Percentiles rank a stretch among this genome's conserved stretches.
These are phyloP conservation scores for Stentor roeselii DNA, from an alignment of 73 alveolate genomes.

Conservation along the genomic window DNA sequence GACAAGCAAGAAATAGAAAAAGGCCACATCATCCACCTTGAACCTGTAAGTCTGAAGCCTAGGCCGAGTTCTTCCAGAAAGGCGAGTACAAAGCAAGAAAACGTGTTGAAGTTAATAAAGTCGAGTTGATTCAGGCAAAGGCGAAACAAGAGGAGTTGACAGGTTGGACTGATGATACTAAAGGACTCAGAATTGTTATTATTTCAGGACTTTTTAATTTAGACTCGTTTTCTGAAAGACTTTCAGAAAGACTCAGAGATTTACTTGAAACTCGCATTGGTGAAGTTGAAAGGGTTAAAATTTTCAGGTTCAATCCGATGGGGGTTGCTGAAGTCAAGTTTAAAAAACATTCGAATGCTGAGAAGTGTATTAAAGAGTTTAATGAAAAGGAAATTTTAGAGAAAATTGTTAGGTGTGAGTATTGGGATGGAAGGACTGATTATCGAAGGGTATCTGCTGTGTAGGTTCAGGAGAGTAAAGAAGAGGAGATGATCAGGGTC, in stretches of 20 bases:
- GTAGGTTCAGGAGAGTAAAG: slow-evolving; percentile 43
- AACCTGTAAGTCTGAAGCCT: slow-evolving; percentile 13
- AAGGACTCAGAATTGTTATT: slow-evolving; percentile 72
- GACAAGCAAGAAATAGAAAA: slow-evolving; percentile 53
- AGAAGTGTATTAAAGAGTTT: slow-evolving; percentile 49
- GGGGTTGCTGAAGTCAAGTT: slow-evolving; percentile 68
- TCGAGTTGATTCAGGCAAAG: slow-evolving; percentile 58
- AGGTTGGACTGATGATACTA: slow-evolving; percentile 64
- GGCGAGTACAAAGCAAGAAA: slow-evolving; percentile 71
- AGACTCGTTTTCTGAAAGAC: slow-evolving; percentile 43
- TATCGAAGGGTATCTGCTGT: slow-evolving; percentile 34
- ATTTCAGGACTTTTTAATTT: slow-evolving; percentile 52
- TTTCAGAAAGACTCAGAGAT: slow-evolving; percentile 35
- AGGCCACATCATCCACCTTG: slow-evolving; percentile 52
- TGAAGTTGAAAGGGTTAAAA: slow-evolving; percentile 52
- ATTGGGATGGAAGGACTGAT: slow-evolving; percentile 86
- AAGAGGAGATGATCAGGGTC: slow-evolving; percentile 54
- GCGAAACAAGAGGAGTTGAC: slow-evolving; percentile 46
- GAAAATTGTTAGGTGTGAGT: slow-evolving; percentile 42
- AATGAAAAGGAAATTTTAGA: slow-evolving; percentile 58
- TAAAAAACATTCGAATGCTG: slow-evolving; percentile 60
- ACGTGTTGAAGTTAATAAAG: slow-evolving; percentile 46
- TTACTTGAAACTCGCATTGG: slow-evolving; percentile 58
- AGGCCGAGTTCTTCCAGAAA: slow-evolving; percentile 72
- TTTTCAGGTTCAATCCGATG: slow-evolving; percentile 56